Evolutionary conservation across 2,329 filamentous ascomycete genomes (phyloP).

Genomic region (Geoglossum cookeanum): DNA sequence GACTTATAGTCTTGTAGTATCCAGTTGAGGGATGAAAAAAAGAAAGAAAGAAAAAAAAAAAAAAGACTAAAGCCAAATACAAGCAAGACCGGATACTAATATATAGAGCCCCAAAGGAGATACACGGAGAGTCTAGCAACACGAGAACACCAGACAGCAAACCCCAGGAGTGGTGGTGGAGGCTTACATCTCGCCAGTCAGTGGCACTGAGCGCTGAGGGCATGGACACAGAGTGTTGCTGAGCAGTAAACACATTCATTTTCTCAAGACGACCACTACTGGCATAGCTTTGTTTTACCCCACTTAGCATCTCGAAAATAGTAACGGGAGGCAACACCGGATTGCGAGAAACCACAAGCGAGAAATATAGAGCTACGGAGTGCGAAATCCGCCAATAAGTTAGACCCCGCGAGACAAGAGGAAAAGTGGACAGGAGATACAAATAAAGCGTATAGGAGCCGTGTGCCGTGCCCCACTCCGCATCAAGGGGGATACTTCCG

Average conservation of each 20-base stretch:
- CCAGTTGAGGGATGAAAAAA: not conserved
- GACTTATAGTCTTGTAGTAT: not conserved
- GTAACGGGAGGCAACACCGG: not conserved
- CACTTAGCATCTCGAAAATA: not conserved
- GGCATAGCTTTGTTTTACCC: not conserved
- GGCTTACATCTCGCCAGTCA: not conserved
- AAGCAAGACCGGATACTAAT: not conserved
- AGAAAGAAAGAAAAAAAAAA: too few relatives aligned
- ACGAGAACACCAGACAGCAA: not conserved
- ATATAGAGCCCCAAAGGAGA: not conserved
- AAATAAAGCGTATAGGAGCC: not conserved
- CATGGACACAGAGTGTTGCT: not conserved
- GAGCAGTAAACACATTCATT: not conserved
- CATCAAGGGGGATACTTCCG: not conserved
- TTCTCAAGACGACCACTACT: not conserved
- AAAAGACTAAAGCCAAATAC: not conserved
- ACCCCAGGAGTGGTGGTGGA: not conserved
- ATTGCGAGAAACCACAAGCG: not conserved
- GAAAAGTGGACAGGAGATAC: not conserved
- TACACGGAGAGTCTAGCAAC: not conserved
- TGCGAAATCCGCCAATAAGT: not conserved
- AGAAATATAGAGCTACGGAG: not conserved
- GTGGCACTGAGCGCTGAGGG: not conserved
- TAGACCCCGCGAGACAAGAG: not conserved
- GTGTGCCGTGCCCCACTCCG: not conserved